Percentiles rank a stretch among this genome's conserved stretches.
These are phyloP conservation scores for Thelonectria olida DNA, from an alignment of 2,329 filamentous ascomycete species.

Conservation along the genomic window DNA sequence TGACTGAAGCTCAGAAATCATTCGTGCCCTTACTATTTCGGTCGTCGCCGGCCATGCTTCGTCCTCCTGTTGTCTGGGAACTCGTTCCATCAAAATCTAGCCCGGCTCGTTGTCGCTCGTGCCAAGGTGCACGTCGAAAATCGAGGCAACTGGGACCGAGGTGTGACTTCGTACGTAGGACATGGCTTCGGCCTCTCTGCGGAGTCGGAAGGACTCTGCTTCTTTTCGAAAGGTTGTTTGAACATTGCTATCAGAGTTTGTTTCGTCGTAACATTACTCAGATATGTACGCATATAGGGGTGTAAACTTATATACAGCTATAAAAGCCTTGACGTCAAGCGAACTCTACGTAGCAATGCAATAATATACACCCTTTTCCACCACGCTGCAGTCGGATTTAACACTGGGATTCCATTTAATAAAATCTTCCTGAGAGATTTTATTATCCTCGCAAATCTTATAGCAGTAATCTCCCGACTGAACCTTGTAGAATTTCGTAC, in stretches of 20 bases:
- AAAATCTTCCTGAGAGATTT: not conserved
- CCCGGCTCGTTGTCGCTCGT: not conserved
- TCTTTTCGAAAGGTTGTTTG: not conserved
- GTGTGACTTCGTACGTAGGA: not conserved
- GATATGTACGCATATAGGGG: too few species aligned
- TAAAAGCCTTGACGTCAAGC: too few species aligned
- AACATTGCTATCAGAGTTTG: not conserved
- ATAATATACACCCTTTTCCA: not conserved
- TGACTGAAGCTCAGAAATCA: not conserved
- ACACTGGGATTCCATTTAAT: not conserved
- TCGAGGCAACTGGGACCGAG: not conserved
- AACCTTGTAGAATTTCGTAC: not conserved
- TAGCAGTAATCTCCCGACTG: not conserved
- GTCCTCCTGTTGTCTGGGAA: not conserved
- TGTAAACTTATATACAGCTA: too few species aligned
- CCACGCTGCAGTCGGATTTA: not conserved
- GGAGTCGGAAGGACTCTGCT: not conserved
- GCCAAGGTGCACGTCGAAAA: not conserved
- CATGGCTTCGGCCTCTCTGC: constrained; percentile 4
- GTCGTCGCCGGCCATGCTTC: constrained; percentile 1
- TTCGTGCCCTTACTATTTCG: not conserved
- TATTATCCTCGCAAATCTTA: not conserved
- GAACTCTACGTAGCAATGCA: too few species aligned
- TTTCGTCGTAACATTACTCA: too few species aligned
- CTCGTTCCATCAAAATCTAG: constrained; percentile 2